Evolutionary conservation across 805 yeast genomes (phyloP).

Genomic region (Yarrowia sp.): DNA sequence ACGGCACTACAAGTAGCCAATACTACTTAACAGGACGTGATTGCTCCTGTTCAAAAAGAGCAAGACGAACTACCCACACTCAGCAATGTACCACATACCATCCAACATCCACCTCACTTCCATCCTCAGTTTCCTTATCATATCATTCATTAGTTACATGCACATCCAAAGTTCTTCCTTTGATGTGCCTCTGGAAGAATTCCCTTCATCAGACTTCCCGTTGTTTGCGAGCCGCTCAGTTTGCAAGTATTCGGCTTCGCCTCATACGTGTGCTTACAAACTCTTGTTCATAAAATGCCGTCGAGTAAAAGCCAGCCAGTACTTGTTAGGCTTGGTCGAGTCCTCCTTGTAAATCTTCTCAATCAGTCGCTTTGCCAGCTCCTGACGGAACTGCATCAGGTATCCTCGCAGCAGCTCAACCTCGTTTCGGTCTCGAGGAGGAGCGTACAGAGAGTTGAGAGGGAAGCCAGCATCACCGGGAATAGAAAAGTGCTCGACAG

Average conservation of each 20-base stretch:
- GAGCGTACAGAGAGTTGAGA: slow-evolving; percentile 74
- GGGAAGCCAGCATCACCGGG: slow-evolving; percentile 98
- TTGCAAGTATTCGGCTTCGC: not conserved
- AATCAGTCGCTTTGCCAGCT: slow-evolving; percentile 80
- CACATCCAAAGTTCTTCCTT: not conserved
- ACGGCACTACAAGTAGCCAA: too few species aligned
- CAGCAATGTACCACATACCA: not conserved
- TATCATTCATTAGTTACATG: slow-evolving; percentile 36
- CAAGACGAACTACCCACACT: too few species aligned
- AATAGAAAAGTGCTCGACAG: slow-evolving; percentile 84
- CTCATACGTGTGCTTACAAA: slow-evolving; percentile 51
- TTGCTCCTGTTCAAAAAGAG: too few species aligned
- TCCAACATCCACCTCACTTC: not conserved
- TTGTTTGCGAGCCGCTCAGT: not conserved
- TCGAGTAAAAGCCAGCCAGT: slow-evolving; percentile 95
- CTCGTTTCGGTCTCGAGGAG: slow-evolving; percentile 77
- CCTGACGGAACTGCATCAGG: slow-evolving; percentile 93
- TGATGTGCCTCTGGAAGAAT: not conserved
- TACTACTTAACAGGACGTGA: too few species aligned
- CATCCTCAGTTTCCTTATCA: not conserved
- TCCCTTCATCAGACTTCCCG: not conserved
- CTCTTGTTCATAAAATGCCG: slow-evolving; percentile 95
- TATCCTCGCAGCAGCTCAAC: slow-evolving; percentile 81
- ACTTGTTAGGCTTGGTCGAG: slow-evolving; percentile 71
- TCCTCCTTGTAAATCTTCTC: slow-evolving; percentile 72